Percentiles rank a stretch among this genome's conserved stretches.
phyloP scores from a whole-genome alignment of 306 rosid genomes.

The Vigna hirtella region DNA sequence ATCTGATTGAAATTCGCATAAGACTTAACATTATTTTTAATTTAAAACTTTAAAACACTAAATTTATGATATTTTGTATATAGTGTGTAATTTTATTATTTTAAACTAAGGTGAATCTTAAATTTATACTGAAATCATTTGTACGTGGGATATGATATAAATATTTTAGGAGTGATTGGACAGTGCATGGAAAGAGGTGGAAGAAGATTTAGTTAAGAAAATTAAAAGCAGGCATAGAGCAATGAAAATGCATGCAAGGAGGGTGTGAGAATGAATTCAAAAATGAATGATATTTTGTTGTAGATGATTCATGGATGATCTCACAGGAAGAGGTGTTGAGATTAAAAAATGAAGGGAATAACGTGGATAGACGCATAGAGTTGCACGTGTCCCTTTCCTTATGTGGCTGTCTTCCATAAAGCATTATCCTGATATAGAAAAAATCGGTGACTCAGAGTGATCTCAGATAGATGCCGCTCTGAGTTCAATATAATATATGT shows the following conservation, averaged over 20 bases:
- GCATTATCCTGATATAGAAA: slow-evolving; percentile 27
- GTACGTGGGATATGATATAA: too few species aligned
- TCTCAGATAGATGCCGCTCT: too few species aligned
- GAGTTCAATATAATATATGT: neutral
- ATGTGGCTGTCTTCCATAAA: neutral
- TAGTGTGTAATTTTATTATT: too few species aligned
- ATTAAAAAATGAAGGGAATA: neutral
- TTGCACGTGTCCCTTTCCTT: slow-evolving; percentile 36
- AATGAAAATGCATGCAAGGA: neutral
- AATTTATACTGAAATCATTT: too few species aligned
- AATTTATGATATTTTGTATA: too few species aligned
- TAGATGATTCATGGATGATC: slow-evolving; percentile 41
- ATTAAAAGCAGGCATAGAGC: too few species aligned
- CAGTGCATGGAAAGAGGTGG: neutral
- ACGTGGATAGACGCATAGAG: slow-evolving; percentile 22
- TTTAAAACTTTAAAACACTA: too few species aligned
- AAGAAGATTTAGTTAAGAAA: neutral
- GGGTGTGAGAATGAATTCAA: neutral
- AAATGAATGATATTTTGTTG: neutral
- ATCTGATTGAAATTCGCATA: too few species aligned
- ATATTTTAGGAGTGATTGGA: too few species aligned
- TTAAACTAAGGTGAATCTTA: too few species aligned
- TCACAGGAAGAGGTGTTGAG: neutral
- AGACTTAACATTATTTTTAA: too few species aligned
- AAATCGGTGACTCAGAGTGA: slow-evolving; percentile 34